Evolutionary conservation across 2,329 filamentous ascomycete genomes (phyloP).

Genomic region (Aureobasidium sp.): DNA sequence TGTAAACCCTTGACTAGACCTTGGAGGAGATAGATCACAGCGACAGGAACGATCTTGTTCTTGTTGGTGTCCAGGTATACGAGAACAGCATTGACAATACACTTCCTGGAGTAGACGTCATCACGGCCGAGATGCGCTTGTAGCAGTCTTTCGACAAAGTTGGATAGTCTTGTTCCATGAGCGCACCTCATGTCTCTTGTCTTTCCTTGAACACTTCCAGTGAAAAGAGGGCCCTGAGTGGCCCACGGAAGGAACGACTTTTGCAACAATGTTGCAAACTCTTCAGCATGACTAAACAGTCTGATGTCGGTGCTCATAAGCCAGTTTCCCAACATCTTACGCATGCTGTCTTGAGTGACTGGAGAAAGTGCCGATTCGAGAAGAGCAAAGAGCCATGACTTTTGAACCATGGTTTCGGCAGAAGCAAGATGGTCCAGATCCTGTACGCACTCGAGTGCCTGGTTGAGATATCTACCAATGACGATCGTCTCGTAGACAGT

Average conservation of each 20-base stretch:
- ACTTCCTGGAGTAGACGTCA: slow-evolving; percentile 12
- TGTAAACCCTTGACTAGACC: slow-evolving; percentile 31
- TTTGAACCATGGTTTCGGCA: slow-evolving; percentile 23
- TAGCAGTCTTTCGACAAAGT: slow-evolving; percentile 29
- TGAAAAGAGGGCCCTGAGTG: slow-evolving; percentile 37
- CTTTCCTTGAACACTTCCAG: slow-evolving; percentile 27
- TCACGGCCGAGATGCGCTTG: slow-evolving; percentile 10
- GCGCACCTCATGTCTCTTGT: slow-evolving; percentile 26
- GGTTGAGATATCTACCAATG: slow-evolving; percentile 41
- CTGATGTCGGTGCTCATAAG: slow-evolving; percentile 28
- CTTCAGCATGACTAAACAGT: slow-evolving; percentile 16
- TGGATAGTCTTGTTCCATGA: slow-evolving; percentile 33
- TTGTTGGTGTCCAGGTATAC: slow-evolving; percentile 22
- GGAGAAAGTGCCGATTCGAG: slow-evolving; percentile 33
- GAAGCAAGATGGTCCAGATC: slow-evolving; percentile 34
- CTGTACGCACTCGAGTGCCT: slow-evolving; percentile 36
- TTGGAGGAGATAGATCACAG: slow-evolving; percentile 35
- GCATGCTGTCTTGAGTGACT: slow-evolving; percentile 37
- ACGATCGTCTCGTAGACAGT: slow-evolving; percentile 41
- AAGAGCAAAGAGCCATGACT: slow-evolving; percentile 34
- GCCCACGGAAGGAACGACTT: slow-evolving; percentile 39
- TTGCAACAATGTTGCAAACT: slow-evolving; percentile 30
- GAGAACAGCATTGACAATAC: slow-evolving; percentile 26
- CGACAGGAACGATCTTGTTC: slow-evolving; percentile 24
- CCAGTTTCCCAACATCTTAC: slow-evolving; percentile 39